These are phyloP conservation scores for Alternaria viburni DNA, from an alignment of 2,329 filamentous ascomycete species.

Conservation along the genomic window DNA sequence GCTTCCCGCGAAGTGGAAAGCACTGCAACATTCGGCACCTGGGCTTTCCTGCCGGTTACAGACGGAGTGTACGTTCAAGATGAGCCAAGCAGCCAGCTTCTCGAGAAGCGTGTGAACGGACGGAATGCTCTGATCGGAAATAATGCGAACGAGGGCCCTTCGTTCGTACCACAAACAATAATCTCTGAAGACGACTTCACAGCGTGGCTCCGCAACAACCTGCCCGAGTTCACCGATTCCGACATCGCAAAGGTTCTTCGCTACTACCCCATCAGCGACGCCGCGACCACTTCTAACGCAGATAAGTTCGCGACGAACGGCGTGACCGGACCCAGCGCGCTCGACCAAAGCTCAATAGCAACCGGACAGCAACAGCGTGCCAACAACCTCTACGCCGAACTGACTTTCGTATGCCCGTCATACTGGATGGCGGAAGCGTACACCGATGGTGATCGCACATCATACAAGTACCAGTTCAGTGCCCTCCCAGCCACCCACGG, in stretches of 20 bases:
- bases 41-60: constrained; percentile 54
- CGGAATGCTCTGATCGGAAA: constrained; percentile 47
- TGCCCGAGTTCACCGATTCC: constrained; percentile 36
- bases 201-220: constrained; percentile 53
- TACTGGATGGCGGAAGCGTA: constrained; percentile 63
- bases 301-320: constrained; percentile 44
- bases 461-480: constrained; percentile 30
- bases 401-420: constrained; percentile 62
- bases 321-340: constrained; percentile 52
- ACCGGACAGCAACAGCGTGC: constrained; percentile 63
- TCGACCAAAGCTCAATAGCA: constrained; percentile 57
- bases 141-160: constrained; percentile 59
- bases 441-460: constrained; percentile 4
- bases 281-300: constrained; percentile 16
- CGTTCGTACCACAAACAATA: constrained; percentile 54
- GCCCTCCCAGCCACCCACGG: constrained; percentile 26
- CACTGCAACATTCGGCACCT: constrained; percentile 49
- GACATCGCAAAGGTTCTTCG: constrained; percentile 50
- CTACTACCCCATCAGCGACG: constrained; percentile 36
- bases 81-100: constrained; percentile 48
- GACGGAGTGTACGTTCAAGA: constrained; percentile 51
- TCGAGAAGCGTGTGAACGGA: constrained; percentile 48
- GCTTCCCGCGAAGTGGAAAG: constrained; percentile 44
- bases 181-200: constrained; percentile 50
- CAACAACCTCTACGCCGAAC: constrained; percentile 60